Conservation (phyloP, 1,284 basidiomycete genomes). For the Sanguinoderma infundibulare region DNA sequence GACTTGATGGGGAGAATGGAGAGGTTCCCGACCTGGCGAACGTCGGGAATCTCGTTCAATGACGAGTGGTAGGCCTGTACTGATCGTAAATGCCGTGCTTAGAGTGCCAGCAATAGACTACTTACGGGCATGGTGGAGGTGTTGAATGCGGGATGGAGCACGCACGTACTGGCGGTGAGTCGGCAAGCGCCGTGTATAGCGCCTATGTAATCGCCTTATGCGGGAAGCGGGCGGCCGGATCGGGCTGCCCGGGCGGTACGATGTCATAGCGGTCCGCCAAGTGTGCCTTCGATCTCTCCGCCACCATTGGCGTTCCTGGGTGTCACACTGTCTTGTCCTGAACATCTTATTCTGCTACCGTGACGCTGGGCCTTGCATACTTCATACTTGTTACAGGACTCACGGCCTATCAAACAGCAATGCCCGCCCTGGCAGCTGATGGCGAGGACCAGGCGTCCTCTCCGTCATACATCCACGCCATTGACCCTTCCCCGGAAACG, state of each 20-base stretch:
- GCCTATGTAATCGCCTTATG: slow-evolving; percentile 2
- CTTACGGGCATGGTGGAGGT: slow-evolving; percentile 60
- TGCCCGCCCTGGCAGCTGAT: slow-evolving; percentile 6
- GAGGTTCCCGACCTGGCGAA: slow-evolving; percentile 89
- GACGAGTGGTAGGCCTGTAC: slow-evolving; percentile 94
- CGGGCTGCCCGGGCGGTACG: slow-evolving; percentile 2
- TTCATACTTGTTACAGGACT: too few species aligned
- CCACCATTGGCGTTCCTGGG: neutral
- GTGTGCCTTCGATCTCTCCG: neutral
- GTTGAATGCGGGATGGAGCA: neutral
- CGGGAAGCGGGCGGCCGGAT: slow-evolving; percentile 10
- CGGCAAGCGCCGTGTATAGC: slow-evolving; percentile 5
- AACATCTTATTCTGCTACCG: neutral
- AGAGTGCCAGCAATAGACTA: slow-evolving; percentile 10
- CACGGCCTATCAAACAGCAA: neutral
- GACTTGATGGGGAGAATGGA: slow-evolving; percentile 91
- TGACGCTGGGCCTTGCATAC: neutral
- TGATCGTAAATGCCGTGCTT: neutral
- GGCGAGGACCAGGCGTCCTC: slow-evolving; percentile 54
- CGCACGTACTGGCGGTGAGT: slow-evolving; percentile 9
- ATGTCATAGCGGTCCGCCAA: slow-evolving; percentile 11
- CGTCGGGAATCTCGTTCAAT: slow-evolving; percentile 87
- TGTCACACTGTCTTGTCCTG: neutral
- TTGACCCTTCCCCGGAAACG: slow-evolving; percentile 68
- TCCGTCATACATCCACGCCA: slow-evolving; percentile 46